phyloP scores from a whole-genome alignment of 2,329 filamentous ascomycete genomes.

The Aurifilum marmelostoma region DNA sequence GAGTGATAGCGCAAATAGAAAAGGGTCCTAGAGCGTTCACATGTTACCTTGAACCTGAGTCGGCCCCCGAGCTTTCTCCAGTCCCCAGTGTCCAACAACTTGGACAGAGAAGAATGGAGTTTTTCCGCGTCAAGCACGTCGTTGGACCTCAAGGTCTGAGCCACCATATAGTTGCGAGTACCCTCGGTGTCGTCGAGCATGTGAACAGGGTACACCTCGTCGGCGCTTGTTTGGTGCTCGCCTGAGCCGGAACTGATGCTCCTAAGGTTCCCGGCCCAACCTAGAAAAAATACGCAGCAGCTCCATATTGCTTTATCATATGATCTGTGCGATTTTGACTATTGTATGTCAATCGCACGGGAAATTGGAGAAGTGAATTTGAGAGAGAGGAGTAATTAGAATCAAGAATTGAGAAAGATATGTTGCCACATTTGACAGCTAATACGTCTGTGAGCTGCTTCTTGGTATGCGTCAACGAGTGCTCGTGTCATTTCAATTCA shows the following conservation, averaged over 20 bases:
- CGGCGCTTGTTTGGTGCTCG: background rate
- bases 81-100: slow-evolving; percentile 43
- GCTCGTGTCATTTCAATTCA: too few species aligned
- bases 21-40: slow-evolving; percentile 38
- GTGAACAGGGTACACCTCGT: slow-evolving; percentile 24
- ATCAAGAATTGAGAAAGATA: background rate
- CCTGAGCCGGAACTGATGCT: background rate
- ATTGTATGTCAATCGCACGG: background rate
- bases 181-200: slow-evolving; percentile 27
- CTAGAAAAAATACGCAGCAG: background rate
- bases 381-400: background rate
- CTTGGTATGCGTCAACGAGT: too few species aligned
- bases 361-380: background rate
- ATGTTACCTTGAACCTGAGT: slow-evolving; percentile 39
- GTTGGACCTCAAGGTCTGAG: slow-evolving; percentile 42
- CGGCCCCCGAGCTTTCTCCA: slow-evolving; percentile 51
- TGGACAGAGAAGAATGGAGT: slow-evolving; percentile 41
- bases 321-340: background rate
- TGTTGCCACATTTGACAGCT: background rate
- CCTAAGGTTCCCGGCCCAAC: background rate
- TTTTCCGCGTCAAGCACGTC: slow-evolving; percentile 47
- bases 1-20: too few species aligned
- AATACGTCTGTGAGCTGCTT: background rate
- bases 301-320: background rate
- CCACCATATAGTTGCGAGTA: slow-evolving; percentile 18